Base-by-base conservation (phyloP, 2,329 filamentous ascomycete species). In the Paecilomyces dactylethromorphus region DNA sequence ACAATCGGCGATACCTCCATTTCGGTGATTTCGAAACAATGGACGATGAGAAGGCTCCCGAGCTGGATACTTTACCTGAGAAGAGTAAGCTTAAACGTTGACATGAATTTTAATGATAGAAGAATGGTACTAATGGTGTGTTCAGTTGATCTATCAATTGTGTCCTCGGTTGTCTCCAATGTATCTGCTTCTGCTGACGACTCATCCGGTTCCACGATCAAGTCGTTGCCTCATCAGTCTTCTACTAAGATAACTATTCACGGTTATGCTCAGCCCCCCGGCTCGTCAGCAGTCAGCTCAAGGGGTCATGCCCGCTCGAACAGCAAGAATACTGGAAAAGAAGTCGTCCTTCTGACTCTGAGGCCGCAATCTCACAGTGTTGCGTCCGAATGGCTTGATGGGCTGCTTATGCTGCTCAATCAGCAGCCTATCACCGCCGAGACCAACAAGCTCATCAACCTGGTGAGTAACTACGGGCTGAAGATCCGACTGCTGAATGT, bases 401-500 rank as follows among this genome's bases (percentile, higher is more conserved):
- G 94, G 0, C 78, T 99, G 63, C 82, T 97, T 58, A 96, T 99
- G 92, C 81, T 99, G 57, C 82, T 99, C 24, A 92, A 95, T 70
- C 94, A 99, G 75, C 86, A 92, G 60, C 94, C 94, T 21, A 97
- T 99, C 71, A 99, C 94, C n/a, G 86, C 92, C 2, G 93, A 97
- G 76, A 97, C 94, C 35, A 93, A 89, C 71, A 95, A 94, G 74
- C 79, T 97, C 62, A 88, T 97, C 57, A 86, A 87, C 58, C 79
- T 97, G 67, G 90, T 97, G 60, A 87, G 87, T 69, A 90, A 95
- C 65, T 97, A 96, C 71, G 92, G 94, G 3, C 79, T 97, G 63
- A 96, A 96, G 79, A 95, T 99, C 62, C 82, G 94, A 49, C 77
- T 99, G 70, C 79, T 99, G 66, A 99, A 97, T 74, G 89, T 99